A percentile compares a stretch with the other conserved stretches of the same genome.
These are phyloP conservation scores for Pholiota microspora DNA, from an alignment of 768 basidiomycete genomes.

Conservation along the genomic window DNA sequence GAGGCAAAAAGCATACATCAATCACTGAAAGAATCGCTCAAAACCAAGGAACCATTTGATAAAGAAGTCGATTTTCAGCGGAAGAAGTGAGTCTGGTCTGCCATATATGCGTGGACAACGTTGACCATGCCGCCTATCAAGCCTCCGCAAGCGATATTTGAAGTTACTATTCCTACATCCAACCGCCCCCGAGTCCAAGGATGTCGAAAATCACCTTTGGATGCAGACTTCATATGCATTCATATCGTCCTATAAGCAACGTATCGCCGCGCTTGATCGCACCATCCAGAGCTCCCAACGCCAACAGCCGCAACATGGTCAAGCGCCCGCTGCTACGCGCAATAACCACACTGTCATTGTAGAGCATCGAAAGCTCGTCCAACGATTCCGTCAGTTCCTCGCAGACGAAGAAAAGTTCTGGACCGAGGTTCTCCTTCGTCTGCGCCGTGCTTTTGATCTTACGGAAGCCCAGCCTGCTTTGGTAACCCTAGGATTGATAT, in stretches of 20 bases:
- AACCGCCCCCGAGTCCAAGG: conserved; percentile 69
- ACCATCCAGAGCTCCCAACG: conserved; percentile 39
- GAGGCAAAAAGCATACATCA: conserved; percentile 79
- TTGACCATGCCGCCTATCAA: conserved; percentile 26
- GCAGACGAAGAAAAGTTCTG: conserved; percentile 92
- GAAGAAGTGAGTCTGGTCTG: conserved; percentile 62
- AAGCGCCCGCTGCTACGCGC: conserved; percentile 22
- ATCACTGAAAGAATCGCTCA: conserved; percentile 72
- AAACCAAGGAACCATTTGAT: conserved; percentile 75
- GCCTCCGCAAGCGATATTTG: conserved; percentile 70
- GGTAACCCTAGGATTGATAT: conserved; percentile 51
- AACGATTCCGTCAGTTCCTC: conserved; percentile 88
- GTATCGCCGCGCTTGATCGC: conserved; percentile 65
- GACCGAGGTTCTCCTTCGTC: conserved; percentile 72
- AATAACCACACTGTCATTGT: conserved; percentile 55
- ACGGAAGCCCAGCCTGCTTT: conserved; percentile 61
- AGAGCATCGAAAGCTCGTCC: conserved; percentile 82
- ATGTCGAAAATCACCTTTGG: conserved; percentile 85
- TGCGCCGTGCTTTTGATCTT: conserved; percentile 72
- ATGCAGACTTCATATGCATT: conserved; percentile 89
- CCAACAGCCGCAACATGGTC: conserved; percentile 34
- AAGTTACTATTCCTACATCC: conserved; percentile 68
- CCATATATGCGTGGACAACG: conserved; percentile 10
- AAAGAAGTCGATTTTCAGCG: conserved; percentile 84
- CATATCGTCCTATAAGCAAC: conserved; percentile 81